These are phyloP conservation scores for Paracamarosporium sp. DNA, from an alignment of 2,329 filamentous ascomycete genomes.

Conservation along the genomic window DNA sequence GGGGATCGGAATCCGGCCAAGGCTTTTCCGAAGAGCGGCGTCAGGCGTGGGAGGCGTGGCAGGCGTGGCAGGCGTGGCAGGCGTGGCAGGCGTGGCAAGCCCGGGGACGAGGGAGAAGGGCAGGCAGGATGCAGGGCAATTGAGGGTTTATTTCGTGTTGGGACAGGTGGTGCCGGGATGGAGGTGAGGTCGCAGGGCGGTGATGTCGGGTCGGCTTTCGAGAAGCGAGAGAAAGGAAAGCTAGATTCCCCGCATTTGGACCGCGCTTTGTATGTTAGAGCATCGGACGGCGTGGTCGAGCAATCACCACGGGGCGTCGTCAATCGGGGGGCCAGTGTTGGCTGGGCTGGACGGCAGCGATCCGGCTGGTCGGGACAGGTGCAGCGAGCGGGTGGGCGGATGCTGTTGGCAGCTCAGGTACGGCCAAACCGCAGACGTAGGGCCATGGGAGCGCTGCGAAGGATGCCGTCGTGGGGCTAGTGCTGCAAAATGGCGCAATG, in stretches of 20 bases:
- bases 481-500: conserved; percentile 9
- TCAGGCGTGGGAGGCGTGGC: conserved; percentile 24
- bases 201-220: conserved; percentile 40
- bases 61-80: conserved; percentile 1
- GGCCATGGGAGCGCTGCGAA: neutral
- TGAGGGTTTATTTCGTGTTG: conserved; percentile 18
- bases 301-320: conserved; percentile 31
- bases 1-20: conserved; percentile 36
- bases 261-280: conserved; percentile 38
- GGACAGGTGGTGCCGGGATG: conserved; percentile 28
- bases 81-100: neutral
- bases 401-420: conserved; percentile 6
- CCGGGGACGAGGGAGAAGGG: neutral
- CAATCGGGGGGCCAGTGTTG: conserved; percentile 31
- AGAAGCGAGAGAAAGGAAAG: conserved; percentile 39
- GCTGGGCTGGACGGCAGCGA: conserved; percentile 23
- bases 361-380: conserved; percentile 33
- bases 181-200: conserved; percentile 34
- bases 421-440: conserved; percentile 1
- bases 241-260: conserved; percentile 46
- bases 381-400: neutral
- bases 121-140: conserved; percentile 14
- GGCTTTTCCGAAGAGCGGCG: conserved; percentile 37
- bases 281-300: conserved; percentile 33
- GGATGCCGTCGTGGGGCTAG: neutral